Evolutionary conservation across 140 eudicot genomes (phyloP), one percentile per base, ranked within the genome.

Genomic region (Senecio squalidus): DNA sequence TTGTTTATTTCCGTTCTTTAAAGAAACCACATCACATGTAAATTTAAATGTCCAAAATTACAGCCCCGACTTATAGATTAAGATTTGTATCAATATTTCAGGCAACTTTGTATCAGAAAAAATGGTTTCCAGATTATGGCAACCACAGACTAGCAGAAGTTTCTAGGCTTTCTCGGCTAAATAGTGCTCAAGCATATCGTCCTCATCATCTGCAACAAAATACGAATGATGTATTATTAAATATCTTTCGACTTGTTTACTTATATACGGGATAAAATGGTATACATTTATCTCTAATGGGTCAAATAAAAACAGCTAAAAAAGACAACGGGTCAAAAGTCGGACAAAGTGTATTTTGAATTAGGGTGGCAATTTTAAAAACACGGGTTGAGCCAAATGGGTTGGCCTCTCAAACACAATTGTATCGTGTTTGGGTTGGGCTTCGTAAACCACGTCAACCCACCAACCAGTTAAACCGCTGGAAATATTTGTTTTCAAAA

Each of bases 131-230:
- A 17, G 67, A 45, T 17, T 10, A 41, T 27, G 8, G 21, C 22
- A 29, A 22, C 57, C 36, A 78, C 55, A 79, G 75, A 54, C 75
- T 80, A 52, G 78, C 2, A 16, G 80, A 71, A 0, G 85, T n/a
- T n/a, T n/a, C n/a, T n/a, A 57, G 55, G 77, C 83, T 66, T 83
- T 83, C 68, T 83, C 95, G 23, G 95, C 93, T 55, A 87, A 67
- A 66, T 83, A 87, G 74, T 87, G 96, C 74, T 87, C 96, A 26
- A 87, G 89, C 96, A 87, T 87, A 70, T 87, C 96, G 1, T 87
- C 96, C 69, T 87, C 96, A 34, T 87, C 96, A 75, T 77, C 95
- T 82, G 77, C 74, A 53, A 54, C 28, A 74, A 64, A n/a, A 55
- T 4, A 67, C 8, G 46, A 2, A 65, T 6, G 8, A 1, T 2